phyloP scores from a whole-genome alignment of 139 green algal species.

The Astrephomene gubernaculifera region DNA sequence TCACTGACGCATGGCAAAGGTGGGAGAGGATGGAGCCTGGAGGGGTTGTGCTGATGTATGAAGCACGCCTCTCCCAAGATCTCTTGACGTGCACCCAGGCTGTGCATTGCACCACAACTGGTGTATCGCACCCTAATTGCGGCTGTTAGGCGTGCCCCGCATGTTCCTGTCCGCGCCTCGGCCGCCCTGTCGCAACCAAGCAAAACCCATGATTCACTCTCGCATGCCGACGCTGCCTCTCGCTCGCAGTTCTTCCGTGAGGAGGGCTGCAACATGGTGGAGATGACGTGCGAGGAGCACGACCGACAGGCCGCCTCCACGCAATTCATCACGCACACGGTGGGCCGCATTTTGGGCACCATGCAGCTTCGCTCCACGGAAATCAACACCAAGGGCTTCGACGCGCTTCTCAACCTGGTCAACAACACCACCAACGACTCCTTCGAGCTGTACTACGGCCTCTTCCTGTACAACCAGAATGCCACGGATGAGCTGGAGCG shows the following conservation, averaged over 20 bases:
- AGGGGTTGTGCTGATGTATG: too few relatives aligned
- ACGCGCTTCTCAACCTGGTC: slow-evolving; percentile 94
- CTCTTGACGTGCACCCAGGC: too few relatives aligned
- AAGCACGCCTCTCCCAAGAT: too few relatives aligned
- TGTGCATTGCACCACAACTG: too few relatives aligned
- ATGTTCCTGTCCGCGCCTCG: too few relatives aligned
- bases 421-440: slow-evolving; percentile 97
- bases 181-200: too few relatives aligned
- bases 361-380: slow-evolving; percentile 82
- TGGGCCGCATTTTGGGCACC: slow-evolving; percentile 88
- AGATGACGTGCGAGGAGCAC: slow-evolving; percentile 99
- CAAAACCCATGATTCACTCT: too few relatives aligned
- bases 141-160: too few relatives aligned
- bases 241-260: slow-evolving; percentile 74
- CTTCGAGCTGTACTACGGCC: slow-evolving; percentile 99
- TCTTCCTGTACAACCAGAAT: slow-evolving; percentile 99
- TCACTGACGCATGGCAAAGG: too few relatives aligned
- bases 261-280: slow-evolving; percentile 96
- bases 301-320: slow-evolving; percentile 92
- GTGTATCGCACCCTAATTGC: too few relatives aligned
- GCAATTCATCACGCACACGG: slow-evolving; percentile 99
- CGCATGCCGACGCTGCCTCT: too few relatives aligned
- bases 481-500: slow-evolving; percentile 77
- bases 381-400: slow-evolving; percentile 96
- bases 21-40: too few relatives aligned